Evolutionary conservation across 139 green algal genomes (phyloP), one percentile per base, ranked within the genome.

Genomic region (Asterochloris sp.): DNA sequence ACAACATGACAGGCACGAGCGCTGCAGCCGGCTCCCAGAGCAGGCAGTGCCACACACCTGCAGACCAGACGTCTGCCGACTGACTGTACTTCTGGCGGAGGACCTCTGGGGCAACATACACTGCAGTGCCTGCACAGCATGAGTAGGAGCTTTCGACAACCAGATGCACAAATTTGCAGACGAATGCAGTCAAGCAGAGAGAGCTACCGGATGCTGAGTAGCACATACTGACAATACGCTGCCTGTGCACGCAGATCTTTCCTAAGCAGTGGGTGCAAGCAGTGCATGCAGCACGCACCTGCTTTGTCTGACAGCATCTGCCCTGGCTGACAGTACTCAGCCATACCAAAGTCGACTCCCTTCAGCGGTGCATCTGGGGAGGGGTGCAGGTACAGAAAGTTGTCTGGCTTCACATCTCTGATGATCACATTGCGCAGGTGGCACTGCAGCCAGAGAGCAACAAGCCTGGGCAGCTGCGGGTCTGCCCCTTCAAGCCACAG

Each of bases 331-430:
- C 89, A 95, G 86, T 91, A 94, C 66, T 88, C 74, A 0, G 91
- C 89, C 28, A 94, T 80, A 4, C 92, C 92, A 89, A 97, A 97
- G 83, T 97, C 92, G 26, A 95, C 93, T 47, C 87, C 89, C 82
- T 95, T 95, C 17, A 97, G 85, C 0, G 89, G 90, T 0, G 87
- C 78, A 73, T 91, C 84, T 21, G 87, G 73, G 11, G 85, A 71
- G 0, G 80, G 47, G 54, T 77, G 88, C 15, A 91, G 64, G 54
- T 95, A 95, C 78, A 96, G 84, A 78, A 97, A 96, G 85, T 96
- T 97, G 13, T 94, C 92, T 0, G 92, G 92, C 85, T 96, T 95
- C 17, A 96, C 88, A 76, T 96, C 93, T 0, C 93, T 80, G n/a
- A 95, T 78, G 67, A 95, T 80, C 6, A 95, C 90, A 2, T 88